Evolutionary conservation across 2,329 filamentous ascomycete species (phyloP).

Genomic region (Pseudogymnoascus sp.): DNA sequence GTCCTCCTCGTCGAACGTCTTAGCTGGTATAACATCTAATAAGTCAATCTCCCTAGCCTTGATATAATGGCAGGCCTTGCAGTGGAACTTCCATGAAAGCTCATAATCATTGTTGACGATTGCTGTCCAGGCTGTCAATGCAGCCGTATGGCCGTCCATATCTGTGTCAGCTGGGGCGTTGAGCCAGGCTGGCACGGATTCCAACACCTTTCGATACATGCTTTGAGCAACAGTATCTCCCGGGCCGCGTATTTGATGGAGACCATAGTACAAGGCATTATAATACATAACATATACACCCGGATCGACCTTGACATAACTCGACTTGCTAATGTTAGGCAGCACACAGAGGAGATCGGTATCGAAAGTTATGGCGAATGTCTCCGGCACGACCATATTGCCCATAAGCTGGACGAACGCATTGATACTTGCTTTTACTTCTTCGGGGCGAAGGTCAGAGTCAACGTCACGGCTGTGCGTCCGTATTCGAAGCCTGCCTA

Average conservation of each 20-base stretch:
- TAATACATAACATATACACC: conserved; percentile 5
- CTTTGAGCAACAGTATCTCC: not conserved
- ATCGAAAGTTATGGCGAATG: not conserved
- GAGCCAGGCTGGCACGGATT: not conserved
- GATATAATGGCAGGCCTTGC: not conserved
- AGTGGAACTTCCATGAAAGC: conserved; percentile 8
- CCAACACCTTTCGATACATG: not conserved
- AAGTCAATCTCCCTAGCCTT: not conserved
- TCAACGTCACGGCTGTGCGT: not conserved
- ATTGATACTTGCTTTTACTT: not conserved
- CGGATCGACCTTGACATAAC: not conserved
- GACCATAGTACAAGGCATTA: conserved; percentile 2
- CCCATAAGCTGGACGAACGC: not conserved
- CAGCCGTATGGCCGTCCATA: not conserved
- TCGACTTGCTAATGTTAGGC: not conserved
- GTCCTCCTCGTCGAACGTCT: not conserved
- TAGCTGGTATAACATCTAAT: not conserved
- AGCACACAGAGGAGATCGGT: not conserved
- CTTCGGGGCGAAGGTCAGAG: not conserved
- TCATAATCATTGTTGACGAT: not conserved
- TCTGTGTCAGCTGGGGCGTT: not conserved
- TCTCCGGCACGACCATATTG: not conserved
- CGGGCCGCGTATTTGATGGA: not conserved
- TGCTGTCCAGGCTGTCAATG: not conserved
- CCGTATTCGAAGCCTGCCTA: conserved; percentile 2